Base-by-base conservation (phyloP, 257 asterid species). In the Solanum pimpinellifolium region DNA sequence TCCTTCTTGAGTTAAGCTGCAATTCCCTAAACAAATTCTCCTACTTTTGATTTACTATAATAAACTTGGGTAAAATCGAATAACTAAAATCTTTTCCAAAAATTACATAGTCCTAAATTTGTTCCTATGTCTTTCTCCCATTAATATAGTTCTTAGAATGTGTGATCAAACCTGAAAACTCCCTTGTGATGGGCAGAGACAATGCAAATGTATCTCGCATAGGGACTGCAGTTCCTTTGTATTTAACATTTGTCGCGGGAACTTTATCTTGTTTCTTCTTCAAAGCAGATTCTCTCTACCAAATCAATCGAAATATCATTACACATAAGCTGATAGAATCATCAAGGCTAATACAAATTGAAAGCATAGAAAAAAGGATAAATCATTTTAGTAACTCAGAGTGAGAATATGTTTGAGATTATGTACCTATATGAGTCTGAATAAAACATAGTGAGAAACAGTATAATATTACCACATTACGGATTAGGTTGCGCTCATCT, bases 281-380 rank as follows among this genome's bases (percentile, higher is more conserved):
- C 91, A 95, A 13, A 25, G 94, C 98, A 81, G 95, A 91, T 91
- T 97, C 98, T 89, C 99, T 94, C 99, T 97, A 89, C 86, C 83
- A 31, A 89, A 47, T 60, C 68, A 66, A 78, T 44, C 13, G 31
- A 83, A 44, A 46, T 65, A 18, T 5, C 56, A 47, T 78, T 77
- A 27, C 33, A 31, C 37, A 62, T 87, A 80, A 7, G 86, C 41
- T 31, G 9, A 81, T 21, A 42, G 56, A 59, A 65, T 31, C 52
- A 20, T 69, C 46, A 29, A 49, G 81, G 78, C 25, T 25, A 85
- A 5, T 13, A 59, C 25, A 65, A 84, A 1, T 47, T 41, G 33
- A 44, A 77, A 25, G 41, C 16, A 77, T 77, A 77, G 39, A 9
- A 12, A 78, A 27, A 78, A 77, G 5, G 2, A 20, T 37, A 74